Evolutionary conservation across 768 basidiomycete genomes (phyloP).

Genomic region (Myochromella boudieri): DNA sequence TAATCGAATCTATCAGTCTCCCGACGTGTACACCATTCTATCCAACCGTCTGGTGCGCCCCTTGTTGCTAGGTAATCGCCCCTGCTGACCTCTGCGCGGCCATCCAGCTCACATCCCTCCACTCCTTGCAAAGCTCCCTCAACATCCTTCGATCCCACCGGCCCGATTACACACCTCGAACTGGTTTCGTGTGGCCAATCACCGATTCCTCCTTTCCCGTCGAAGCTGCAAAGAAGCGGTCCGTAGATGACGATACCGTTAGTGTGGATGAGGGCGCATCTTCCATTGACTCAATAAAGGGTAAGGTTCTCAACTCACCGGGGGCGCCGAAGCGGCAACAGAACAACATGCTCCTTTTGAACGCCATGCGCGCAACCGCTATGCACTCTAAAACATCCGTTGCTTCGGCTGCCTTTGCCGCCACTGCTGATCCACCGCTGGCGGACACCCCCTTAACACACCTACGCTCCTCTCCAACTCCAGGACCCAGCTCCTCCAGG

Average conservation of each 20-base stretch:
- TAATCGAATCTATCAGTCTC: constrained; percentile 86
- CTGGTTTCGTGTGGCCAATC: constrained; percentile 86
- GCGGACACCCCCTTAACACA: constrained; percentile 34
- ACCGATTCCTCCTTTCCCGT: constrained; percentile 50
- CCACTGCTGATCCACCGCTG: constrained; percentile 26
- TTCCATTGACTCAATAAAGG: constrained; percentile 22
- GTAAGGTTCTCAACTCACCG: constrained; percentile 20
- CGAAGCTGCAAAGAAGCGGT: constrained; percentile 40
- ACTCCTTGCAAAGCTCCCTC: constrained; percentile 74
- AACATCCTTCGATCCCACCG: constrained; percentile 69
- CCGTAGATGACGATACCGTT: constrained; percentile 24
- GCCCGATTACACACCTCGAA: constrained; percentile 82
- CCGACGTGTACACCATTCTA: constrained; percentile 79
- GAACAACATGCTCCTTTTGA: constrained; percentile 66
- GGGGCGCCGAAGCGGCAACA: constrained; percentile 54
- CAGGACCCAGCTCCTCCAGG: constrained; percentile 34
- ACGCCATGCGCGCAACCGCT: constrained; percentile 81
- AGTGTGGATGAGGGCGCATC: constrained; percentile 15
- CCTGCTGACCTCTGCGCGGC: background rate
- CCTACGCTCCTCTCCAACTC: constrained; percentile 38
- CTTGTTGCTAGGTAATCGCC: background rate
- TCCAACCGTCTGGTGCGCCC: constrained; percentile 76
- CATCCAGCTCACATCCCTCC: constrained; percentile 63
- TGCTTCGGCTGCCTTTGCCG: constrained; percentile 35
- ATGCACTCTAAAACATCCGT: constrained; percentile 61